Evolutionary conservation across 257 asterid genomes (phyloP), one percentile per base, ranked within the genome.

Genomic region (Scutellaria baicalensis): DNA sequence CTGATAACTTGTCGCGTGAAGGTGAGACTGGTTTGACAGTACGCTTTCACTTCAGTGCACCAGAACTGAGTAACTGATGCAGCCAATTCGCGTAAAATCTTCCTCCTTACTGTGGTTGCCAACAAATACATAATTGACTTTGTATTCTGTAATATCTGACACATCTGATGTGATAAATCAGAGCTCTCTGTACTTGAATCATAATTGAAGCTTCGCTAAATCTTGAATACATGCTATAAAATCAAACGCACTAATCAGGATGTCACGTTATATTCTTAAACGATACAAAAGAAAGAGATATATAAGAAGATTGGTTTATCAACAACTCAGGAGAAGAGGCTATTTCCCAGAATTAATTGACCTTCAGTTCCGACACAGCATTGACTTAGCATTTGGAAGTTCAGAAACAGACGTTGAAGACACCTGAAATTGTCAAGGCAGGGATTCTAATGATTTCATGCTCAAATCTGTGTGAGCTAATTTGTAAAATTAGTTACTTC

Each of bases 1-100:
- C 71, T 72, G 73, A 65, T 79, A 70, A 73, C 74, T 73, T 57
- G 72, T 55, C 20, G 81, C 80, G 49, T 33, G 76, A 21, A 52
- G 70, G 70, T 23, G 39, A 44, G 68, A 50, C n/a, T 47, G 66
- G 43, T 16, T 61, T 61, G 66, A 64, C 50, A 10, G 45, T 20
- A 60, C 58, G 59, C 55, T 78, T 69, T 48, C 73, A 72, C 77
- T 55, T 50, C 52, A 67, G 50, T 43, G 72, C 58, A 27, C 45
- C 66, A 9, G 36, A 64, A 8, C 67, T 6, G 48, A 72, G 69
- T 51, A 58, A 68, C 60, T 79, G 78, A 48, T 66, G 60, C 36
- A 23, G 56, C 67, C 49, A 73, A 12, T 56, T 62, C 73, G 36
- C 6, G 16, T 36, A 68, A 31, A 64, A 60, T 71, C 71, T 70